Evolutionary conservation across 805 yeast genomes (phyloP).

Genomic region (Saccharomyces kudriavzevii): DNA sequence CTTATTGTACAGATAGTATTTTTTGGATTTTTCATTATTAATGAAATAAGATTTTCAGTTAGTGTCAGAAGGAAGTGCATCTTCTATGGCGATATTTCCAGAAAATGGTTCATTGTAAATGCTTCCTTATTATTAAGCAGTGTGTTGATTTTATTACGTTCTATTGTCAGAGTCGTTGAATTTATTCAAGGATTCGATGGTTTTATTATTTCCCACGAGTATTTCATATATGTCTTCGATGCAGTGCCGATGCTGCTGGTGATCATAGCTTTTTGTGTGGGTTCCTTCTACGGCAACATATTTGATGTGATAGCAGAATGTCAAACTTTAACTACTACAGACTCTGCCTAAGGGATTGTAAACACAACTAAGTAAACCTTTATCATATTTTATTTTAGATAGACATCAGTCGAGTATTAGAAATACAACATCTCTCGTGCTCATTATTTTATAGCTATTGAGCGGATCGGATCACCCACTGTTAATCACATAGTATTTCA

Average conservation of each 20-base stretch:
- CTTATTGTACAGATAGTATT: constrained; percentile 23
- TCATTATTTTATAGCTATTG: no score
- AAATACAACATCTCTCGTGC: no score
- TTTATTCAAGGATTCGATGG: constrained; percentile 23
- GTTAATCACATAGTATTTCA: no score
- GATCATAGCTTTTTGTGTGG: constrained; percentile 2
- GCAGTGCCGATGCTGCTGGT: constrained; percentile 18
- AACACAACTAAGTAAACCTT: no score
- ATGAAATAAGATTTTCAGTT: constrained; percentile 8
- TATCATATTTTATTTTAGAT: no score
- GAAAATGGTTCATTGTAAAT: constrained; percentile 8
- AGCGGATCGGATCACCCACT: no score
- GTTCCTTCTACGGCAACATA: constrained; percentile 3
- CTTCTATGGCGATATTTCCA: not conserved
- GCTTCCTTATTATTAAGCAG: constrained; percentile 4
- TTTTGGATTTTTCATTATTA: constrained; percentile 21
- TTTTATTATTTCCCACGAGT: constrained; percentile 17
- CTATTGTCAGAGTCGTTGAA: constrained; percentile 25
- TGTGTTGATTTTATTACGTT: constrained; percentile 20
- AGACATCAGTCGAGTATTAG: no score
- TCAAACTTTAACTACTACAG: no score
- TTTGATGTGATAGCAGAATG: not conserved
- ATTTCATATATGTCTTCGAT: constrained; percentile 21
- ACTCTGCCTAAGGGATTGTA: no score
- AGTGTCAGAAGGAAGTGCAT: constrained; percentile 1